Percentiles rank a stretch among this genome's conserved stretches.
Evolutionary conservation across 257 asterid species (phyloP).

Genomic region (Dorcoceras hygrometricum): DNA sequence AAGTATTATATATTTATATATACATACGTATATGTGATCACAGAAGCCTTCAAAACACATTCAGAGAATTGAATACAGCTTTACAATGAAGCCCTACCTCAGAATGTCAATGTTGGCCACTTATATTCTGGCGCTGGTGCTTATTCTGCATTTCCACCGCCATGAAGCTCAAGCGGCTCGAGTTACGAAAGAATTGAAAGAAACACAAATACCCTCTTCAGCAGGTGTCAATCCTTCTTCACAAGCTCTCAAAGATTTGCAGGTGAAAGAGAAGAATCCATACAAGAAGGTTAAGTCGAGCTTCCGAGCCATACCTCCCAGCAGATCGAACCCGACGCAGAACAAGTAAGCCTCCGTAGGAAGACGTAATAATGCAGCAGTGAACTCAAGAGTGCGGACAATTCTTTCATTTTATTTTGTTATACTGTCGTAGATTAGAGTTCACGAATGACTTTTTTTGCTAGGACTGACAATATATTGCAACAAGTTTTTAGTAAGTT

Average conservation of each 20-base stretch:
- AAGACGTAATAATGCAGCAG: slow-evolving; percentile 25
- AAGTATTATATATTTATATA: background rate
- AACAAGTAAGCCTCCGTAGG: slow-evolving; percentile 56
- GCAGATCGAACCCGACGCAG: slow-evolving; percentile 65
- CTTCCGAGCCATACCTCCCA: slow-evolving; percentile 49
- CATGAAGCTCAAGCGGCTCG: slow-evolving; percentile 35
- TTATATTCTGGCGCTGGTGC: slow-evolving; percentile 39
- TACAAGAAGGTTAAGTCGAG: slow-evolving; percentile 49
- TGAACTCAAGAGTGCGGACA: slow-evolving; percentile 10
- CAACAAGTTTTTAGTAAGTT: slow-evolving; percentile 37
- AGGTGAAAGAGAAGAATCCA: slow-evolving; percentile 37
- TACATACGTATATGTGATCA: slow-evolving; percentile 22
- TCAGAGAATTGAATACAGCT: slow-evolving; percentile 18
- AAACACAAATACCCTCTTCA: slow-evolving; percentile 11
- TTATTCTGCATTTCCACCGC: slow-evolving; percentile 35
- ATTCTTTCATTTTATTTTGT: slow-evolving; percentile 11
- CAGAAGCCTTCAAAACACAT: slow-evolving; percentile 22
- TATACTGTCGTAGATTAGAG: slow-evolving; percentile 25
- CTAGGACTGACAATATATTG: slow-evolving; percentile 26
- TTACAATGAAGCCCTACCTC: slow-evolving; percentile 32
- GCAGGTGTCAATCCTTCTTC: slow-evolving; percentile 25
- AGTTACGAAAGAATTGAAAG: slow-evolving; percentile 19
- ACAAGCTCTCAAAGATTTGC: slow-evolving; percentile 34
- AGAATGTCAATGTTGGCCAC: slow-evolving; percentile 26
- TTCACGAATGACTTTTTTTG: slow-evolving; percentile 20